Evolutionary conservation across 306 rosid genomes (phyloP).

Genomic region (Dryas alaskensis): DNA sequence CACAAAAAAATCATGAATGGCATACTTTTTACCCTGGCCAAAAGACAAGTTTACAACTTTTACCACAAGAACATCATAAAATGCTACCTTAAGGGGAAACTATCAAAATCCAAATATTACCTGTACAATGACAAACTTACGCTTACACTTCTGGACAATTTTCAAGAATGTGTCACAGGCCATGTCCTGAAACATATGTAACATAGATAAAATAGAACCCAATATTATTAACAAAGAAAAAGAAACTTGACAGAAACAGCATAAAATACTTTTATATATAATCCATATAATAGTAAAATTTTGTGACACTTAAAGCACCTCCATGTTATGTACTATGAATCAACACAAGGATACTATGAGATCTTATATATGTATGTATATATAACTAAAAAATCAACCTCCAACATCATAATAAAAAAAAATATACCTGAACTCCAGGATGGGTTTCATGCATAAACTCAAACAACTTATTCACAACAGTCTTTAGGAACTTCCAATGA

Average conservation of each 20-base stretch:
- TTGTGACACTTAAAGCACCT: neutral
- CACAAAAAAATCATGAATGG: neutral
- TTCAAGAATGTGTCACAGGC: slow-evolving; percentile 96
- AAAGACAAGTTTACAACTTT: neutral
- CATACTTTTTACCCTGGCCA: neutral
- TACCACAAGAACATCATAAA: neutral
- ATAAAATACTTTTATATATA: no score
- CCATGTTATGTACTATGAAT: neutral
- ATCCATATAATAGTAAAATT: no score
- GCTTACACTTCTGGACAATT: slow-evolving; percentile 96
- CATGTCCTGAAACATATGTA: slow-evolving; percentile 72
- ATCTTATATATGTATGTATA: no score
- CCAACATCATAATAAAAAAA: slow-evolving; percentile 6
- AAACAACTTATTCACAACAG: slow-evolving; percentile 91
- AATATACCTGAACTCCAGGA: slow-evolving; percentile 94
- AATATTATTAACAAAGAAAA: neutral
- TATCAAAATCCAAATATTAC: slow-evolving; percentile 25
- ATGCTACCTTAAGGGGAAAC: neutral
- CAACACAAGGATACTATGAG: neutral
- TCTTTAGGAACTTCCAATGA: slow-evolving; percentile 95
- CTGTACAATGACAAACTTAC: slow-evolving; percentile 92
- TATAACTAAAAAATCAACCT: neutral
- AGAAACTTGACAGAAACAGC: neutral
- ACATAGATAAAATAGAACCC: neutral
- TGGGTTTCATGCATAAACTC: slow-evolving; percentile 99